These are phyloP conservation scores for Wickerhamiella galacta DNA, from an alignment of 805 yeast genomes.

Conservation along the genomic window DNA sequence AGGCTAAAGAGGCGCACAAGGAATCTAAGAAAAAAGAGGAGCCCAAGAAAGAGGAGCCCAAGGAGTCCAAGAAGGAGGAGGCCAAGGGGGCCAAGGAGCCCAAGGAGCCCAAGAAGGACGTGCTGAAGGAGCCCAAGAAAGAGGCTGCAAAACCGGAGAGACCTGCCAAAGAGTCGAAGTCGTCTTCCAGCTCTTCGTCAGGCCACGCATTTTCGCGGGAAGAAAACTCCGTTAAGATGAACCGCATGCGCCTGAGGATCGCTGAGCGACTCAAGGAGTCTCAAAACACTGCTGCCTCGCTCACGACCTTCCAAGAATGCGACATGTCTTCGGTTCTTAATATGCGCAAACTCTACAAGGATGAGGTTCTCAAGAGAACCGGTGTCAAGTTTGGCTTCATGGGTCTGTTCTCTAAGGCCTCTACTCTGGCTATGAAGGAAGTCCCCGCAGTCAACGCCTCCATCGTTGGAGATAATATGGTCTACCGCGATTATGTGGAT, in stretches of 20 bases:
- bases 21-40: constrained; percentile 15
- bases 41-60: constrained; percentile 21
- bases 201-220: constrained; percentile 47
- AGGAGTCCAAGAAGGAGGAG: constrained; percentile 17
- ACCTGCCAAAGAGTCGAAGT: constrained; percentile 19
- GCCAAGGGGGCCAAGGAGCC: constrained; percentile 13
- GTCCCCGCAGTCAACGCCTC: constrained; percentile 91
- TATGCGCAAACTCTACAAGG: constrained; percentile 93
- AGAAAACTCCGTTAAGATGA: constrained; percentile 92
- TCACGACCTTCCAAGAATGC: constrained; percentile 95
- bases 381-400: constrained; percentile 95
- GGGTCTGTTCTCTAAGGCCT: constrained; percentile 96
- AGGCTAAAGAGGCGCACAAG: constrained; percentile 15
- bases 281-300: constrained; percentile 95
- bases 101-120: constrained; percentile 19
- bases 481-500: constrained; percentile 91
- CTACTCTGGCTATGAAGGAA: constrained; percentile 82
- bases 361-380: constrained; percentile 82
- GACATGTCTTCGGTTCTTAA: constrained; percentile 87
- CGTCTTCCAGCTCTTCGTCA: constrained; percentile 20
- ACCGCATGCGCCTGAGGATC: constrained; percentile 97
- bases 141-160: constrained; percentile 20
- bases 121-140: constrained; percentile 19
- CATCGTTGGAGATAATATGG: constrained; percentile 59
- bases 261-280: constrained; percentile 99